phyloP scores from a whole-genome alignment of 23 red algal genomes.

The Gracilariopsis chorda region DNA sequence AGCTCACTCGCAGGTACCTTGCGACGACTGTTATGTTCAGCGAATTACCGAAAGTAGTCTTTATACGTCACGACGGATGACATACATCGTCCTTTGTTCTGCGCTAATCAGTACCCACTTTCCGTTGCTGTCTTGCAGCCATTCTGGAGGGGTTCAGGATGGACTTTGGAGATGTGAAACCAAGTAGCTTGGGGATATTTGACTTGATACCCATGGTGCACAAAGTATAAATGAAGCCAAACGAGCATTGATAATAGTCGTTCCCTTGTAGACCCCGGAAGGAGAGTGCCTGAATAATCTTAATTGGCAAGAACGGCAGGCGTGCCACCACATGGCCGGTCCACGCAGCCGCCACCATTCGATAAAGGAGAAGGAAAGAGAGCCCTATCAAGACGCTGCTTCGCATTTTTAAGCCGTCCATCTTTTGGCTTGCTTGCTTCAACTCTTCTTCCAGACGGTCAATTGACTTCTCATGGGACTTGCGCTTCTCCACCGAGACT shows the following conservation, averaged over 20 bases:
- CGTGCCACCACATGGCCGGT: conserved; percentile 64
- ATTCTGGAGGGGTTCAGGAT: conserved; percentile 47
- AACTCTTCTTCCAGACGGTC: conserved; percentile 72
- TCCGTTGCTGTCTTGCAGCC: conserved; percentile 45
- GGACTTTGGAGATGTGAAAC: conserved; percentile 54
- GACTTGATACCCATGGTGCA: conserved; percentile 74
- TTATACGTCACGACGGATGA: too few relatives aligned
- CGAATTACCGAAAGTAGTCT: too few relatives aligned
- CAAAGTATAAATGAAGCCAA: conserved; percentile 76
- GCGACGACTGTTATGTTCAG: too few relatives aligned
- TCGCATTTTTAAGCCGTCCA: conserved; percentile 29
- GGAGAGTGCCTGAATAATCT: conserved; percentile 53
- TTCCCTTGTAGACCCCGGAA: conserved; percentile 51
- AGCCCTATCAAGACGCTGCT: conserved; percentile 47
- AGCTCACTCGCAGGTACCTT: too few relatives aligned
- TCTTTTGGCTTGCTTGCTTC: conserved; percentile 44
- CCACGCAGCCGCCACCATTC: conserved; percentile 29
- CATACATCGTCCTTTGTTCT: too few relatives aligned
- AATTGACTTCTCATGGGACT: conserved; percentile 71
- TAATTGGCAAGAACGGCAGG: conserved; percentile 70
- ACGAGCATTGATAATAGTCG: conserved; percentile 43
- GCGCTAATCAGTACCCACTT: conserved; percentile 1
- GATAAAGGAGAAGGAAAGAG: conserved; percentile 61
- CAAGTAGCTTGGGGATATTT: conserved; percentile 65
- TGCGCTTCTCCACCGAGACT: conserved; percentile 66